Base-by-base conservation (phyloP, 805 yeast species). In the Brettanomyces naardenensis region DNA sequence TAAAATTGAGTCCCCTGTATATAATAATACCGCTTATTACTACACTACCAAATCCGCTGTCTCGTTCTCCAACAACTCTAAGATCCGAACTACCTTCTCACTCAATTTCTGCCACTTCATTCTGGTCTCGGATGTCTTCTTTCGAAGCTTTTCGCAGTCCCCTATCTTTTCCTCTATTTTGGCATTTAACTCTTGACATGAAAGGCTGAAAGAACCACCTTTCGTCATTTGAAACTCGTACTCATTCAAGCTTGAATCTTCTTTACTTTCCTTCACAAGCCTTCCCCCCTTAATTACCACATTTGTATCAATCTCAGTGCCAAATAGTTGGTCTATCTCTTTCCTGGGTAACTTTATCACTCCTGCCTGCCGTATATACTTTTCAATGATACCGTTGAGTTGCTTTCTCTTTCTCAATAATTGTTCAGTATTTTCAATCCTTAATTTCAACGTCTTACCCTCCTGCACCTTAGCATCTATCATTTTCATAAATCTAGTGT, bases 291-390 rank as follows among this genome's bases (percentile, higher is more conserved):
- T 48, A 19, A 55, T 14, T 13, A 58, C 45, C 5, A 39, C 23
- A 13, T 42, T 40, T 13, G 40, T 36, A 29, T 57, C 59, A 6
- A 49, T 36, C 2, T 57, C 59, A 14, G 45, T 44, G 2, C 52
- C 56, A 38, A 59, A 59, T 18, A 59, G 43, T n/a, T 43, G 28
- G 6, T 36, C 39, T 3, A 59, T 19, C 37, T 59, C 61, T 6
- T 25, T 28, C 31, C 39, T 44, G 2, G 51, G 38, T 30, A 59
- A 31, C 11, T 44, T 45, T 17, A 59, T 47, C 6, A 42, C 28
- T 31, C 51, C 48, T 0, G 52, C 42, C 17, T 46, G 44, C 17
- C 39, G 37, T 18, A 54, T 37, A 30, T 55, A 53, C 19, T 51
- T 41, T 28, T 43, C 46, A 18, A 58, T 48, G 1, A 49, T 44